A percentile compares a stretch with the other conserved stretches of the same genome.
These are phyloP conservation scores for Lachnellula cervina DNA, from an alignment of 2,329 filamentous ascomycete species.

Conservation along the genomic window DNA sequence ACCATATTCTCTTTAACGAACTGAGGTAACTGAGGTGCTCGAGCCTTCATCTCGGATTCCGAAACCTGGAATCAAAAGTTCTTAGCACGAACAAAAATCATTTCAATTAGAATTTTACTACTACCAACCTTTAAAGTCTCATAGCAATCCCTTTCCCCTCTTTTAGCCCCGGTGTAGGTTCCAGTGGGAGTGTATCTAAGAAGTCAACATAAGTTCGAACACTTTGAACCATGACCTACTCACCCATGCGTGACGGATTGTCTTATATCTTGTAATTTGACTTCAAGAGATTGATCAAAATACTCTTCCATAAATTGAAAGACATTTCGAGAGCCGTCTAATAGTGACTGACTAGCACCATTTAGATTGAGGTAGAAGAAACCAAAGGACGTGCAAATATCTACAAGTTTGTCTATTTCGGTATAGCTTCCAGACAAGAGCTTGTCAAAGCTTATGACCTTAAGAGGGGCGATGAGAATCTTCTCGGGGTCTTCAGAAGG, in stretches of 20 bases:
- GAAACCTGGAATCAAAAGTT: background rate
- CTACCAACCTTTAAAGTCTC: background rate
- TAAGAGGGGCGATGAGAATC: background rate
- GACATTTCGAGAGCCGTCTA: constrained; percentile 1
- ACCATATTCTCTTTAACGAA: background rate
- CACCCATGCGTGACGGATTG: background rate
- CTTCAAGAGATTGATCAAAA: constrained; percentile 6
- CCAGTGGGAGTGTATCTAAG: background rate
- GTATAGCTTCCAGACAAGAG: background rate
- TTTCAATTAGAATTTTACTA: background rate
- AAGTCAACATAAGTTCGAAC: constrained; percentile 3
- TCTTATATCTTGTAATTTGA: constrained; percentile 4
- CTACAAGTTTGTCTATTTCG: background rate
- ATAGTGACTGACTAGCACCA: background rate
- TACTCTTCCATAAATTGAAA: constrained; percentile 2
- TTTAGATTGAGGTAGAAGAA: constrained; percentile 9
- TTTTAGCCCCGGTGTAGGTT: constrained; percentile 4
- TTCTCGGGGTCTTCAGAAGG: background rate
- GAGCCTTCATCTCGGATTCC: background rate
- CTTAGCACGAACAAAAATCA: background rate
- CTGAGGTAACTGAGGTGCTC: background rate
- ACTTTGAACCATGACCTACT: constrained; percentile 2
- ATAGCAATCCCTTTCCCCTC: background rate
- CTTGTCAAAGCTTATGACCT: background rate
- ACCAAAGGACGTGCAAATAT: constrained; percentile 2